Evolutionary conservation across 2,329 filamentous ascomycete species (phyloP).

Genomic region (Colletotrichum tropicicola): DNA sequence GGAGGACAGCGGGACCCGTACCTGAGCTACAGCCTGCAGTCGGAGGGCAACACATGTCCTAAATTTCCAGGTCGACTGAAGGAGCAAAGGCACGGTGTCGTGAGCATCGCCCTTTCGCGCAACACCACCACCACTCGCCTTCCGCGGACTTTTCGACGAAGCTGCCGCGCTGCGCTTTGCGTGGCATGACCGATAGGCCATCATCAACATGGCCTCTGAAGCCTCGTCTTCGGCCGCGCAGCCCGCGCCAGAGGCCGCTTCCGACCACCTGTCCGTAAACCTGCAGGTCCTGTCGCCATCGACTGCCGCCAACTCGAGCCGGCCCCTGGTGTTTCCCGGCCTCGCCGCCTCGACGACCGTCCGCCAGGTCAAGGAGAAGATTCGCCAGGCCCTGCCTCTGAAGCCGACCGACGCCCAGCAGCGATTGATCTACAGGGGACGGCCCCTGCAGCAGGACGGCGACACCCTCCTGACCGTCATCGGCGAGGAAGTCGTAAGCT

Average conservation of each 20-base stretch:
- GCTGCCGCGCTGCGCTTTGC: constrained; percentile 25
- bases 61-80: constrained; percentile 12
- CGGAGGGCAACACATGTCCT: constrained; percentile 24
- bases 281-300: constrained; percentile 69
- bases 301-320: constrained; percentile 53
- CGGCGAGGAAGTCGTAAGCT: constrained; percentile 60
- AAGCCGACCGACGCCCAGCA: constrained; percentile 64
- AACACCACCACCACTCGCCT: background rate
- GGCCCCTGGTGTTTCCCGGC: constrained; percentile 57
- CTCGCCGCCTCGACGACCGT: constrained; percentile 62
- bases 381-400: constrained; percentile 59
- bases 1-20: constrained; percentile 27
- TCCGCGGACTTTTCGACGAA: constrained; percentile 2
- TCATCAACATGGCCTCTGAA: constrained; percentile 50
- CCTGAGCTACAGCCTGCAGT: constrained; percentile 23
- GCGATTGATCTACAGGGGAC: constrained; percentile 68
- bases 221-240: constrained; percentile 36
- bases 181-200: constrained; percentile 27
- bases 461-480: constrained; percentile 67
- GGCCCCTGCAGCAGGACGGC: constrained; percentile 61
- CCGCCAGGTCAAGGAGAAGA: constrained; percentile 65
- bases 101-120: constrained; percentile 16
- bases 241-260: constrained; percentile 34
- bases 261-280: constrained; percentile 55
- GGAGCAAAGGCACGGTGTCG: constrained; percentile 19